Conservation (phyloP, 1,284 basidiomycete species). For the Inonotus obliquus region DNA sequence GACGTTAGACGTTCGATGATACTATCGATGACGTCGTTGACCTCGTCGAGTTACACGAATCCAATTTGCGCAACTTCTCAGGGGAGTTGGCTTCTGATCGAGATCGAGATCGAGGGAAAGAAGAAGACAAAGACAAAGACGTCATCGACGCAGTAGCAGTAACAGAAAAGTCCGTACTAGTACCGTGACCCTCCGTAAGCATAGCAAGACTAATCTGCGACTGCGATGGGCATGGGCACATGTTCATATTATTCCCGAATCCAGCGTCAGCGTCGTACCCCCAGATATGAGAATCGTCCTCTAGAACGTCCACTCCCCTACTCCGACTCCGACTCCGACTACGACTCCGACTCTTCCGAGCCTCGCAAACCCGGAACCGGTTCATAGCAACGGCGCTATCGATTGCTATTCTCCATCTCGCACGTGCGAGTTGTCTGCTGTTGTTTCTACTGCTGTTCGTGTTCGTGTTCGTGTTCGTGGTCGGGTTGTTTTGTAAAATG, state of each 20-base stretch:
- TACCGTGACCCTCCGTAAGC: background rate
- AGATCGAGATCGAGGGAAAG: too few species aligned
- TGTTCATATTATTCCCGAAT: background rate
- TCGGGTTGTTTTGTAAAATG: conserved; percentile 78
- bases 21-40: too few species aligned
- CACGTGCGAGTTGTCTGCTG: conserved; percentile 54
- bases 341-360: conserved; percentile 19
- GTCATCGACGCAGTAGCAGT: too few species aligned
- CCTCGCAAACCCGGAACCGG: conserved; percentile 42
- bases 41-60: too few species aligned
- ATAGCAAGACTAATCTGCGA: background rate
- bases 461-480: too few species aligned
- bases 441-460: conserved; percentile 70
- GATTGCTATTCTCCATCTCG: conserved; percentile 68
- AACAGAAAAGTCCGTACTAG: too few species aligned
- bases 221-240: too few species aligned
- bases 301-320: background rate
- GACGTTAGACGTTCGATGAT: too few species aligned
- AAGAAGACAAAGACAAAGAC: too few species aligned
- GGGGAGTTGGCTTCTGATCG: background rate
- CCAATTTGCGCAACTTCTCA: conserved; percentile 1
- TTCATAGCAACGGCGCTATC: conserved; percentile 53
- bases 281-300: background rate
- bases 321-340: background rate
- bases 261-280: background rate